Evolutionary conservation across 2,329 filamentous ascomycete genomes (phyloP).

Genomic region (Epichloe typhina): DNA sequence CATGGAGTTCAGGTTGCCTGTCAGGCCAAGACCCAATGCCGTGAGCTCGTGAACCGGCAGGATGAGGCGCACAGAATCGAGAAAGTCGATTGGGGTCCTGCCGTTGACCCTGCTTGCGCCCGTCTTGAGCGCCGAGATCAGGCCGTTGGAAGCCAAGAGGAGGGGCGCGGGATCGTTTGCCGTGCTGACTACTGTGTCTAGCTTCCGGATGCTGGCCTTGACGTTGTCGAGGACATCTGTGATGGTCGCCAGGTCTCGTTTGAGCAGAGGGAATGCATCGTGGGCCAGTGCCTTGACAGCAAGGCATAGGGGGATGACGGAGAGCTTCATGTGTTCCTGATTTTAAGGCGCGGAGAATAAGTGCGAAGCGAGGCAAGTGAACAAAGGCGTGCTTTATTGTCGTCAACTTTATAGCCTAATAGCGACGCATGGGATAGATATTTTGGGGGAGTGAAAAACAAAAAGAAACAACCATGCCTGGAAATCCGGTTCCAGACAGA

Average conservation of each 20-base stretch:
- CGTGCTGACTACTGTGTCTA: not conserved
- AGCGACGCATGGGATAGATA: too few relatives aligned
- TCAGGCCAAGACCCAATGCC: not conserved
- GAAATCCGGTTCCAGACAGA: too few relatives aligned
- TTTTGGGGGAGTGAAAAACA: too few relatives aligned
- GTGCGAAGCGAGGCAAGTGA: not conserved
- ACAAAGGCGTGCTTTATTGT: not conserved
- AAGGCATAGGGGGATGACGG: conserved; percentile 8
- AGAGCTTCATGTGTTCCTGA: not conserved
- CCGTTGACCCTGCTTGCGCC: not conserved
- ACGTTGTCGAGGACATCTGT: not conserved
- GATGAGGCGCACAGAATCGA: not conserved
- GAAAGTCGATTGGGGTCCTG: not conserved
- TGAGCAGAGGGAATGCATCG: not conserved
- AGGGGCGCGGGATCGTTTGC: not conserved
- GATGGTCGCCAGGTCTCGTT: not conserved
- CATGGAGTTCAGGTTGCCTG: not conserved
- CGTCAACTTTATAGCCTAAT: too few relatives aligned
- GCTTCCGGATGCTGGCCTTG: not conserved
- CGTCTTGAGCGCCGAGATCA: not conserved
- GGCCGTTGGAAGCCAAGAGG: not conserved
- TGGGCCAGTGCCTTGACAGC: not conserved
- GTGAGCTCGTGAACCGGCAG: not conserved
- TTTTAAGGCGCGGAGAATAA: not conserved
- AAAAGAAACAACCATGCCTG: too few relatives aligned